phyloP scores from a whole-genome alignment of 2,329 filamentous ascomycete species.

The Alternaria panax region DNA sequence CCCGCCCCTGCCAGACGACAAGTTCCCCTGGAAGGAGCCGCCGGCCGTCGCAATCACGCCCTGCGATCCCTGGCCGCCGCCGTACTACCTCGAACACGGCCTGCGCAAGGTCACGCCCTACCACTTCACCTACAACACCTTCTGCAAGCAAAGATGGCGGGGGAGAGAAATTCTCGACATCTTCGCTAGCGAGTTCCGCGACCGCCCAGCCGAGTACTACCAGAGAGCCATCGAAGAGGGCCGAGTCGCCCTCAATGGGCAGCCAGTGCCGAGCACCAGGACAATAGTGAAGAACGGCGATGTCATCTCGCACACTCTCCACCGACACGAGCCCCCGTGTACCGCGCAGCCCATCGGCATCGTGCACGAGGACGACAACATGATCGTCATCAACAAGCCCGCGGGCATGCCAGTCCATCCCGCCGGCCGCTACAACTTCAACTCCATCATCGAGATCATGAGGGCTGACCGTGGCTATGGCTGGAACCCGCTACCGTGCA shows the following conservation, averaged over 20 bases:
- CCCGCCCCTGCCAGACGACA: constrained; percentile 41
- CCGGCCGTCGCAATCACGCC: constrained; percentile 59
- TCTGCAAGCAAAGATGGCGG: constrained; percentile 93
- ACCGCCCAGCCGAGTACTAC: constrained; percentile 87
- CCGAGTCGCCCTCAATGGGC: constrained; percentile 80
- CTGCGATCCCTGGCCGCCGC: constrained; percentile 65
- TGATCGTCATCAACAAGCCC: constrained; percentile 97
- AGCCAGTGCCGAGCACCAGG: constrained; percentile 68
- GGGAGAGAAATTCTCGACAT: constrained; percentile 82
- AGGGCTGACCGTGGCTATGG: constrained; percentile 71
- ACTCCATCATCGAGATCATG: constrained; percentile 93
- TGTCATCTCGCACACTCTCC: constrained; percentile 88
- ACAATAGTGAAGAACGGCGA: constrained; percentile 87
- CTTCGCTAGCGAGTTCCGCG: constrained; percentile 90
- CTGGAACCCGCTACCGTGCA: constrained; percentile 76
- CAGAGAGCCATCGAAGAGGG: constrained; percentile 78
- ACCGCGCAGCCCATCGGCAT: constrained; percentile 79
- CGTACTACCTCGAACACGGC: constrained; percentile 85
- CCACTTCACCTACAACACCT: constrained; percentile 93
- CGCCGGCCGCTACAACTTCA: constrained; percentile 93
- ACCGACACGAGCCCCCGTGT: constrained; percentile 94
- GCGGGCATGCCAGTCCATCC: constrained; percentile 94
- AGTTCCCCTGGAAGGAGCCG: constrained; percentile 53
- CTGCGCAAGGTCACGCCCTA: constrained; percentile 86
- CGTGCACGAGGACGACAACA: constrained; percentile 88